Evolutionary conservation across 164 flowering plant species (phyloP).

Genomic region (Piper longum): DNA sequence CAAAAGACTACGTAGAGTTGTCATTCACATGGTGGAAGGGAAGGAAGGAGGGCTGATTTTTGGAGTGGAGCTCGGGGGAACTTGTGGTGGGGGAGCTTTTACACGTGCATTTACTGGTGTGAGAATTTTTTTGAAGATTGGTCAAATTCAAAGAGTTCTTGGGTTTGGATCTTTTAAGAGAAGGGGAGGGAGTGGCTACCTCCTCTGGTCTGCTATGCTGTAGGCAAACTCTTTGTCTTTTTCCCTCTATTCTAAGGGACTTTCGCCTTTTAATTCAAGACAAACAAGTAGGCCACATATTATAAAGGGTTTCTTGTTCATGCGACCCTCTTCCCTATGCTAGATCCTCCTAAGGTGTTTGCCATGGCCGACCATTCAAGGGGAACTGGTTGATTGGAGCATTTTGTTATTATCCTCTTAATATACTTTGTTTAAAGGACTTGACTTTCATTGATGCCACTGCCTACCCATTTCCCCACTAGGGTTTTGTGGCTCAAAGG

Average conservation of each 20-base stretch:
- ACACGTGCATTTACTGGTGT: constrained; percentile 5
- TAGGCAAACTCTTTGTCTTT: constrained; percentile 13
- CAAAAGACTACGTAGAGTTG: constrained; percentile 8
- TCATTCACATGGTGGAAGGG: constrained; percentile 12
- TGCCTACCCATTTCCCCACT: too few relatives aligned
- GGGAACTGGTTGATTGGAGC: too few relatives aligned
- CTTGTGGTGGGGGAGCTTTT: neutral
- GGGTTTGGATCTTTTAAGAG: neutral
- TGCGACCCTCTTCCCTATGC: constrained; percentile 11
- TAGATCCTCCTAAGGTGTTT: neutral
- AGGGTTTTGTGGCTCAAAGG: neutral
- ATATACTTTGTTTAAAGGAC: too few relatives aligned
- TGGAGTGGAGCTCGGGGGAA: neutral
- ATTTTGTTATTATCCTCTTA: too few relatives aligned
- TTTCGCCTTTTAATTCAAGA: too few relatives aligned
- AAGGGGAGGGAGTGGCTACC: constrained; percentile 16
- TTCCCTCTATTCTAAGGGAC: constrained; percentile 1
- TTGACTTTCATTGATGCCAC: too few relatives aligned
- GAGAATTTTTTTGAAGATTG: neutral
- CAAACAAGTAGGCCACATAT: neutral
- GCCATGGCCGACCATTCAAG: too few relatives aligned
- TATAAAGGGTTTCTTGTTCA: neutral
- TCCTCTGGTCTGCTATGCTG: constrained; percentile 30
- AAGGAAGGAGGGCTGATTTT: neutral
- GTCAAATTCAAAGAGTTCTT: constrained; percentile 7